Evolutionary conservation across 495 filamentous ascomycete species (phyloP).

Genomic region (Copromyces sp.): DNA sequence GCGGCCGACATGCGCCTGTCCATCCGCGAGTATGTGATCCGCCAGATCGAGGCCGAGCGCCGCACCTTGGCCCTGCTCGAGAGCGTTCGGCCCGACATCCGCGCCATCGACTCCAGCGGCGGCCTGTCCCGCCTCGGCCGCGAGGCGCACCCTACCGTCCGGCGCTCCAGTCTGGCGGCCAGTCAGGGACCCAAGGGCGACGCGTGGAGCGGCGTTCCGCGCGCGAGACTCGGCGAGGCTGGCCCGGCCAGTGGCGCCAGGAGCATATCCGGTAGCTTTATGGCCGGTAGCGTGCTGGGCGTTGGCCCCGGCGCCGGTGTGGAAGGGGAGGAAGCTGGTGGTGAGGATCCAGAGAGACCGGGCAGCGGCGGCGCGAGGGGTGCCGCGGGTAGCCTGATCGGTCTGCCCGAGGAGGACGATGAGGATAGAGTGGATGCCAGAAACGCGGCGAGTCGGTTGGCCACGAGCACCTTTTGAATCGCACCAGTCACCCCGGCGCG

Average conservation of each 20-base stretch:
- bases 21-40: conserved; percentile 85
- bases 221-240: conserved; percentile 43
- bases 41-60: conserved; percentile 92
- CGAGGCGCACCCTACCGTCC: conserved; percentile 67
- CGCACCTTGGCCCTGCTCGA: conserved; percentile 87
- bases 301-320: conserved; percentile 36
- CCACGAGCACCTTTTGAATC: conserved; percentile 76
- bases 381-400: conserved; percentile 31
- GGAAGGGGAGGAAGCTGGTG: conserved; percentile 27
- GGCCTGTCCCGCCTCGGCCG: conserved; percentile 82
- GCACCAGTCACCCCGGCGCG: not conserved
- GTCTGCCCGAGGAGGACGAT: conserved; percentile 76
- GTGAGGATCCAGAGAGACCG: conserved; percentile 34
- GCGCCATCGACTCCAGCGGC: conserved; percentile 81
- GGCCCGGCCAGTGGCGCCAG: conserved; percentile 55
- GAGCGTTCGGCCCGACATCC: conserved; percentile 82
- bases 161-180: conserved; percentile 66
- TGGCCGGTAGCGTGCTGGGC: conserved; percentile 29
- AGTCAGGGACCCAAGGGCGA: conserved; percentile 94
- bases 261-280: conserved; percentile 64
- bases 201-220: conserved; percentile 90
- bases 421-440: conserved; percentile 89
- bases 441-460: conserved; percentile 88
- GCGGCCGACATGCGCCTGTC: conserved; percentile 65
- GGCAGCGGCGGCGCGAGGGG: conserved; percentile 47